phyloP scores from a whole-genome alignment of 371 early-diverging fungal species.

The Cokeromyces recurvatus region DNA sequence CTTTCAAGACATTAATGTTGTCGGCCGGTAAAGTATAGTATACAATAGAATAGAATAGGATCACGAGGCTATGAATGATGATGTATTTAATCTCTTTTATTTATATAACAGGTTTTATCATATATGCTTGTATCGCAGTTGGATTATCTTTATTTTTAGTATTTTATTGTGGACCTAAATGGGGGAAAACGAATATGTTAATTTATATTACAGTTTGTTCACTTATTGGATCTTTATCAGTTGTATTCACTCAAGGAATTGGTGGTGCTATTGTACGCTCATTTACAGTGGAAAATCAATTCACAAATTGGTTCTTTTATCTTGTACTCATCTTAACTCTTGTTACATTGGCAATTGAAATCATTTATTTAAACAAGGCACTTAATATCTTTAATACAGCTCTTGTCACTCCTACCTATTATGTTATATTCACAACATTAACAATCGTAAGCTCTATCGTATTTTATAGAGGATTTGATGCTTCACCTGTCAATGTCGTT shows the following conservation, averaged over 20 bases:
- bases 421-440: slow-evolving; percentile 90
- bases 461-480: slow-evolving; percentile 83
- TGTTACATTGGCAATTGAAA: slow-evolving; percentile 77
- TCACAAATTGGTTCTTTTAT: slow-evolving; percentile 82
- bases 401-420: slow-evolving; percentile 86
- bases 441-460: slow-evolving; percentile 86
- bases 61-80: too few relatives aligned
- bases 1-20: slow-evolving; percentile 70
- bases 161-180: slow-evolving; percentile 73
- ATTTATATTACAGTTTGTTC: slow-evolving; percentile 86
- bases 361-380: slow-evolving; percentile 95
- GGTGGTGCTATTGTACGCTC: slow-evolving; percentile 87
- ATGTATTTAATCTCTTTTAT: too few relatives aligned
- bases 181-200: slow-evolving; percentile 80
- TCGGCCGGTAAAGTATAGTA: slow-evolving; percentile 52
- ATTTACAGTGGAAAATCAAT: slow-evolving; percentile 79
- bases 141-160: slow-evolving; percentile 55
- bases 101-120: slow-evolving; percentile 61
- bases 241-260: slow-evolving; percentile 87
- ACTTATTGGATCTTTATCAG: slow-evolving; percentile 83
- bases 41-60: neutral
- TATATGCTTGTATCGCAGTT: slow-evolving; percentile 71
- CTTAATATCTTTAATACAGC: slow-evolving; percentile 89
- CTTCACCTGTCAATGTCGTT: slow-evolving; percentile 68
- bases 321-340: slow-evolving; percentile 69